Base-by-base conservation (phyloP, 495 filamentous ascomycete genomes). In the Penicillium ochrochloron region DNA sequence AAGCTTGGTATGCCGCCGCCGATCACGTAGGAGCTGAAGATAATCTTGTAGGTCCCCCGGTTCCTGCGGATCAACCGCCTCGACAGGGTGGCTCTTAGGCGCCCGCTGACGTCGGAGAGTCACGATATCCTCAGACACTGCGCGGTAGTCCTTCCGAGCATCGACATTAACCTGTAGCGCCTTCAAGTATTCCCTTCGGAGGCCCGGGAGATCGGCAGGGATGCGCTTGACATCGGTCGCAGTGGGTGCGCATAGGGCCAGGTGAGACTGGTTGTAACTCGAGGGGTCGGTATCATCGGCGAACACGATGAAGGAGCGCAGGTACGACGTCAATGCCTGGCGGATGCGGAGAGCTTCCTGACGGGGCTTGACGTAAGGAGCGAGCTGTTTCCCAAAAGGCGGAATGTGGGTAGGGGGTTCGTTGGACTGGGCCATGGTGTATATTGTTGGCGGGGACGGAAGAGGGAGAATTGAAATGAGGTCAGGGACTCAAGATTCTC, bases 101-200 rank as follows among this genome's bases (percentile, higher is more conserved):
- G 52, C 46, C 42, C 64, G 59, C 52, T 71, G 66, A 34, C 65
- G 65, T 48, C 71, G 63, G n/a, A 72, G 55, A 11, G 59, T 64
- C 9, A 64, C 63, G 33, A 71, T 64, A 59, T 67, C 66, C 59
- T 76, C 73, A 33, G 73, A 75, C 9, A 78, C 67, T 21, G 63
- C 68, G 8, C 76, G 66, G 54, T 84, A 81, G 42, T 84, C 82
- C 17, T 79, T 77, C 41, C 80, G 77, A 15, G 86, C 85, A 44
- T 80, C 78, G 39, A 87, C 71, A 64, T 88, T 88, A 42, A 81
- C 85, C 60, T 78, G 77, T n/a, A 89, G 70, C 4, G 86, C 86
- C 44, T 86, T 75, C 48, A 89, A 70, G 59, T 88, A 90, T 61
- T 86, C 78, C 61, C 68, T 82, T 62, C 79, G 64, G 51, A 80